Evolutionary conservation across 78 protist genomes (phyloP).

Genomic region (Protostelium mycophagum): DNA sequence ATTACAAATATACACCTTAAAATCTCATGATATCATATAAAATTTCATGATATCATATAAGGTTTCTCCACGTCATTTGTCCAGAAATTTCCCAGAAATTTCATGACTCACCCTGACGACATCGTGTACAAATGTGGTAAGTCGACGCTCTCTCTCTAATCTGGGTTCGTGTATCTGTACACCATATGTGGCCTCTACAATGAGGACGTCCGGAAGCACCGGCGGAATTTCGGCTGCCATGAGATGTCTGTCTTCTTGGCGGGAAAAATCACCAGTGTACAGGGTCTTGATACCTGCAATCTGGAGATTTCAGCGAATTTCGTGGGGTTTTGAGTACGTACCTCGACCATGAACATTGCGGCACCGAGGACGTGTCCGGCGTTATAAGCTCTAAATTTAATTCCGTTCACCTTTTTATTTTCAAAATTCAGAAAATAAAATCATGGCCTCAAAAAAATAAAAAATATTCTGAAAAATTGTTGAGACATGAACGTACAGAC

Average conservation of each 20-base stretch:
- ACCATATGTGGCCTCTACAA: constrained; percentile 93
- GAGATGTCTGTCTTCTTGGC: constrained; percentile 93
- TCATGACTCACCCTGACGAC: constrained; percentile 10
- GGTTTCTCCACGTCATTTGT: too few species aligned
- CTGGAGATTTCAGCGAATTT: neutral
- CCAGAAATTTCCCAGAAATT: neutral
- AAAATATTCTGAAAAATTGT: neutral
- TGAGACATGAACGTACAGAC: neutral
- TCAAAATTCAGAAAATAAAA: constrained; percentile 15
- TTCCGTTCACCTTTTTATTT: constrained; percentile 19
- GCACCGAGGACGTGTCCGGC: constrained; percentile 99
- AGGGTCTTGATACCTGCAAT: constrained; percentile 34
- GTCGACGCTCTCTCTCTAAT: constrained; percentile 77
- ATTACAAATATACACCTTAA: constrained; percentile 31
- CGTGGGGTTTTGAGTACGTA: neutral
- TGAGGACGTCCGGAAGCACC: constrained; percentile 82
- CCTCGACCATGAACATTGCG: constrained; percentile 93
- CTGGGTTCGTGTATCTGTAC: constrained; percentile 84
- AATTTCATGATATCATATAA: too few species aligned
- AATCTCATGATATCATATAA: too few species aligned
- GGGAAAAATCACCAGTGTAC: constrained; percentile 96
- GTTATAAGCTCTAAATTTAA: constrained; percentile 62
- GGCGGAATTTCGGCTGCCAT: constrained; percentile 94
- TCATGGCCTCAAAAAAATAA: neutral
- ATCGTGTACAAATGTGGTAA: constrained; percentile 51